Conservation (phyloP, 2,329 filamentous ascomycete genomes). For the Aureobasidium sp. region DNA sequence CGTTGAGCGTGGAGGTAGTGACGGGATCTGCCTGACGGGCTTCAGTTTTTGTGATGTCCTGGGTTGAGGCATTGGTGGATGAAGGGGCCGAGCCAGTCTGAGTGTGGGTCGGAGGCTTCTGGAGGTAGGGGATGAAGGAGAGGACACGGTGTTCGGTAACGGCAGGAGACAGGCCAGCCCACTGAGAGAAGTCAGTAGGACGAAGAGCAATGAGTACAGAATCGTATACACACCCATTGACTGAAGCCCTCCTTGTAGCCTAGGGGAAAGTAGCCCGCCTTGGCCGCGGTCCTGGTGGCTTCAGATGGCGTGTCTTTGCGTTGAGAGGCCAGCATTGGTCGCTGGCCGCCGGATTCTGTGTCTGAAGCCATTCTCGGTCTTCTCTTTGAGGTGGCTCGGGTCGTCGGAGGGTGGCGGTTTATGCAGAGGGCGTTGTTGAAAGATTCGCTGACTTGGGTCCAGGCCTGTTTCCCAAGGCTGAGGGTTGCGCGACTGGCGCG, state of each 20-base stretch:
- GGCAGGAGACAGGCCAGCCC: constrained; percentile 75
- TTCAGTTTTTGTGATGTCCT: constrained; percentile 29
- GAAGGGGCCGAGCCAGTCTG: constrained; percentile 53
- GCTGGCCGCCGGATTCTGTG: constrained; percentile 22
- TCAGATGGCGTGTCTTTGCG: constrained; percentile 22
- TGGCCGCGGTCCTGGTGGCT: constrained; percentile 15
- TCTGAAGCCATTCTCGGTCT: constrained; percentile 24
- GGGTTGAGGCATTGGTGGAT: constrained; percentile 36
- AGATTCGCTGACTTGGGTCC: constrained; percentile 1
- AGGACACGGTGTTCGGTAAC: constrained; percentile 84
- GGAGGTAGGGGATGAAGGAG: constrained; percentile 74
- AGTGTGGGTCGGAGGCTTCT: constrained; percentile 60
- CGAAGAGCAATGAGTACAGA: not conserved
- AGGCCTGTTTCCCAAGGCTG: constrained; percentile 13
- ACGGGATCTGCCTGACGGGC: constrained; percentile 34
- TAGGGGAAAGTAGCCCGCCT: constrained; percentile 59
- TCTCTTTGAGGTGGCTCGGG: constrained; percentile 8
- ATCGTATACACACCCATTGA: constrained; percentile 62
- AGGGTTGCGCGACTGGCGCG: constrained; percentile 13
- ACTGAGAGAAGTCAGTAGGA: constrained; percentile 47
- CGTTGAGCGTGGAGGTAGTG: constrained; percentile 44
- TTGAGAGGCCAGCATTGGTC: constrained; percentile 31
- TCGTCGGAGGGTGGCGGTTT: constrained; percentile 14
- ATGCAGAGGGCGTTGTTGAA: constrained; percentile 13
- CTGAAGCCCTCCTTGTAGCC: constrained; percentile 85